phyloP scores from a whole-genome alignment of 352 stramenopile species.

The Thraustochytrium sp. region DNA sequence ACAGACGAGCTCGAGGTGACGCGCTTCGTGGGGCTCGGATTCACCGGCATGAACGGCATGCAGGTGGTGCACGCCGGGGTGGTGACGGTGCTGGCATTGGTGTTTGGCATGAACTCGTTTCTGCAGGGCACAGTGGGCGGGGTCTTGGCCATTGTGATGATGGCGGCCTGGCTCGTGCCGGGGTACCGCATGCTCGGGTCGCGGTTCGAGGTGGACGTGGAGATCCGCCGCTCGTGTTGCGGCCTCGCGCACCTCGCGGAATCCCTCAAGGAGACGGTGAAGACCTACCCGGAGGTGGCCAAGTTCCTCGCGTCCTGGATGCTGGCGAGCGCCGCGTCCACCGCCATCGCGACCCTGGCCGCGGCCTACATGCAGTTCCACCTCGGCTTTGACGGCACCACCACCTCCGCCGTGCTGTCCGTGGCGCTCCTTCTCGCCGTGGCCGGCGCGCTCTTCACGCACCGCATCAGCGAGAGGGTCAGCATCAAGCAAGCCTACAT shows the following conservation, averaged over 20 bases:
- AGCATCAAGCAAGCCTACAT: neutral
- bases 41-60: neutral
- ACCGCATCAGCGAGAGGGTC: neutral
- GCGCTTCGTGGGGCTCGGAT: neutral
- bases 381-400: neutral
- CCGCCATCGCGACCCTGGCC: neutral
- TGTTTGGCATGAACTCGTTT: neutral
- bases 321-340: neutral
- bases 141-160: neutral
- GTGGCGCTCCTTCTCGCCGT: conserved; percentile 6
- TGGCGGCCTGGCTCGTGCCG: neutral
- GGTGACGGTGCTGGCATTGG: neutral
- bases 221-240: neutral
- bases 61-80: neutral
- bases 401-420: neutral
- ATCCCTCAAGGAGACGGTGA: neutral
- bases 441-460: neutral
- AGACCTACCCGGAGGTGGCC: neutral
- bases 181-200: conserved; percentile 1
- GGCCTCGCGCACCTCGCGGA: neutral
- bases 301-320: conserved; percentile 14
- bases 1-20: neutral
- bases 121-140: neutral
- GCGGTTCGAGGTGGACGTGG: neutral
- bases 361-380: conserved; percentile 17